These are phyloP conservation scores for Pseudocercospora eumusae DNA, from an alignment of 2,329 filamentous ascomycete species.

Conservation along the genomic window DNA sequence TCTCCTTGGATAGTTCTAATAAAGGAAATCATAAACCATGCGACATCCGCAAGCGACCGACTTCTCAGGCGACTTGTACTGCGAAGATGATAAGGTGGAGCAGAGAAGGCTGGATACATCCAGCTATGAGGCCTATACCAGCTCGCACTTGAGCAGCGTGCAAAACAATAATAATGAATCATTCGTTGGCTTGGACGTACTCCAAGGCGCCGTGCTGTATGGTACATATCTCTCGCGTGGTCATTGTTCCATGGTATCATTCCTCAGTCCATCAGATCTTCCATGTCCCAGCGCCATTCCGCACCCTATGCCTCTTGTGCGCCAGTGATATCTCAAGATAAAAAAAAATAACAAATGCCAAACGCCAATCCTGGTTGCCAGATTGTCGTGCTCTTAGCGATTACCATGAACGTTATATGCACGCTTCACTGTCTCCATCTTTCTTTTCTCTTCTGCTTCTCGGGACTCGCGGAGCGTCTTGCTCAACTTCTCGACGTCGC, in stretches of 20 bases:
- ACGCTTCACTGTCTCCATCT: not conserved
- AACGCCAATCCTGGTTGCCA: not conserved
- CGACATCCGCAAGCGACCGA: no score
- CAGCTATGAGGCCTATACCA: no score
- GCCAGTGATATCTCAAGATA: slow-evolving; percentile 5
- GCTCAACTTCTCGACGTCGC: not conserved
- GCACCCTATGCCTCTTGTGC: not conserved
- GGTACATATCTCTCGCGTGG: slow-evolving; percentile 5
- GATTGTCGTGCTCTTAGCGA: not conserved
- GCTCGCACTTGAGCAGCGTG: no score
- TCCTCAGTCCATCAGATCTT: not conserved
- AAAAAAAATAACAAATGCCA: not conserved
- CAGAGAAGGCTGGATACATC: no score
- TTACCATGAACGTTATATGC: not conserved
- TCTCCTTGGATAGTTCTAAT: no score
- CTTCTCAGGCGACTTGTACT: no score
- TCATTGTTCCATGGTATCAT: not conserved
- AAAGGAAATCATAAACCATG: no score
- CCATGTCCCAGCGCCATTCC: not conserved
- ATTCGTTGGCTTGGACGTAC: no score
- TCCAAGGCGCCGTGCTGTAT: not conserved
- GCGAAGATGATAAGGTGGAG: no score
- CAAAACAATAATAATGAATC: no score
- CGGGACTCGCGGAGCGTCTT: not conserved
- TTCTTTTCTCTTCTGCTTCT: not conserved